A percentile compares a stretch with the other conserved stretches of the same genome.
Evolutionary conservation across 108 stramenopile genomes (phyloP).

Genomic region (Bacterosira constricta): DNA sequence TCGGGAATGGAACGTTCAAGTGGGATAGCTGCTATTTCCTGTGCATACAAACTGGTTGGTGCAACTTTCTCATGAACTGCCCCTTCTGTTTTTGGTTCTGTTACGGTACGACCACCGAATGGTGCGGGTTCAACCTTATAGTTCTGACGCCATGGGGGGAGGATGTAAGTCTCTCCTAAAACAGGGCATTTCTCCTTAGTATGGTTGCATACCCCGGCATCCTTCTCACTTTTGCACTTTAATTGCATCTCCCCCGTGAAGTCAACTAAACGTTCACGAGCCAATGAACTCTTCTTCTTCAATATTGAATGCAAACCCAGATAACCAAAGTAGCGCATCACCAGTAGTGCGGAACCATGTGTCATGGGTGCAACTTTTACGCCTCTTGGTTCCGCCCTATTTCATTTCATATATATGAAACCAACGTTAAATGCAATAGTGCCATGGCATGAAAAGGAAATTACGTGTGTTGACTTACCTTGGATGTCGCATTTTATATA

Average conservation of each 20-base stretch:
- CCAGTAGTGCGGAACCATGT: constrained; percentile 82
- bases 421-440: not conserved
- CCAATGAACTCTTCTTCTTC: constrained; percentile 68
- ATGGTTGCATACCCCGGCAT: constrained; percentile 10
- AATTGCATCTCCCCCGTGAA: constrained; percentile 82
- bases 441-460: not conserved
- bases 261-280: constrained; percentile 82
- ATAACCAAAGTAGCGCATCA: constrained; percentile 90
- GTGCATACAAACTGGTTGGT: constrained; percentile 58
- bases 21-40: constrained; percentile 74
- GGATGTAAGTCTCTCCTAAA: constrained; percentile 41
- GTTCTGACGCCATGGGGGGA: constrained; percentile 51
- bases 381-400: constrained; percentile 48
- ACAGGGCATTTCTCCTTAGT: constrained; percentile 20
- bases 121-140: constrained; percentile 71
- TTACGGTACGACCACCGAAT: constrained; percentile 63
- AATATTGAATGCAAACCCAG: constrained; percentile 83
- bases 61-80: not conserved
- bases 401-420: not conserved
- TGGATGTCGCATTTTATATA: constrained; percentile 84
- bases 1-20: constrained; percentile 44
- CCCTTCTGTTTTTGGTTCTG: constrained; percentile 9
- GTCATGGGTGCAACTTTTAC: constrained; percentile 76
- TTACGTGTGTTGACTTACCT: constrained; percentile 54
- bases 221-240: constrained; percentile 37